phyloP scores from a whole-genome alignment of 345 rosid species.

The Laguncularia racemosa region DNA sequence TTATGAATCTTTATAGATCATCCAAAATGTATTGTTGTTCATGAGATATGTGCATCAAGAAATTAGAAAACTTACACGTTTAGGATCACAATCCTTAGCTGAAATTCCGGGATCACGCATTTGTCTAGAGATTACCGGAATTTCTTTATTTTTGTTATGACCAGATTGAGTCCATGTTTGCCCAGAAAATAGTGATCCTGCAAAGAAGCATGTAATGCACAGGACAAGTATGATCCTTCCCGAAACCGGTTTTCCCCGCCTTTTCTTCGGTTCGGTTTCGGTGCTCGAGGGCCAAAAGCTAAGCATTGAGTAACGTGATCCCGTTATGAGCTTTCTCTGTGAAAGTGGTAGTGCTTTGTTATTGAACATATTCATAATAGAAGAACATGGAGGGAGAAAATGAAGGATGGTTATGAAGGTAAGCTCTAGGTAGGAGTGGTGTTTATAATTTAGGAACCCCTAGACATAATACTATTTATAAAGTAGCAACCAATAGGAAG shows the following conservation, averaged over 20 bases:
- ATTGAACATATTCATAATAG: neutral
- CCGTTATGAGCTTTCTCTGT: slow-evolving; percentile 7
- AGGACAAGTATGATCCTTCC: slow-evolving; percentile 53
- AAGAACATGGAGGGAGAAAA: neutral
- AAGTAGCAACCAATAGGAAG: neutral
- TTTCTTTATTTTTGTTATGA: slow-evolving; percentile 16
- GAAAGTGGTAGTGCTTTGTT: neutral
- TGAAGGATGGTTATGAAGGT: neutral
- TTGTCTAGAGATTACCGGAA: slow-evolving; percentile 16
- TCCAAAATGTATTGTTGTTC: neutral
- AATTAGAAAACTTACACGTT: slow-evolving; percentile 40
- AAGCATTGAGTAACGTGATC: slow-evolving; percentile 7
- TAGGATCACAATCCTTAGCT: slow-evolving; percentile 49
- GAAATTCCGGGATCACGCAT: slow-evolving; percentile 12
- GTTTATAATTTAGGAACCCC: too few species aligned
- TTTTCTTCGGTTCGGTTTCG: slow-evolving; percentile 30
- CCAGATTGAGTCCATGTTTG: slow-evolving; percentile 27
- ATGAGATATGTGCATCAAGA: too few species aligned
- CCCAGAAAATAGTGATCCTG: slow-evolving; percentile 54
- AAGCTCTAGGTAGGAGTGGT: neutral
- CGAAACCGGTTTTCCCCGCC: slow-evolving; percentile 60
- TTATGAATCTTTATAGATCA: neutral
- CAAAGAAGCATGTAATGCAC: slow-evolving; percentile 67
- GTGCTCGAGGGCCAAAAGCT: slow-evolving; percentile 13
- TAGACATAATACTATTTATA: too few species aligned